phyloP scores from a whole-genome alignment of 2,329 filamentous ascomycete species.

The Cercospora sesami region DNA sequence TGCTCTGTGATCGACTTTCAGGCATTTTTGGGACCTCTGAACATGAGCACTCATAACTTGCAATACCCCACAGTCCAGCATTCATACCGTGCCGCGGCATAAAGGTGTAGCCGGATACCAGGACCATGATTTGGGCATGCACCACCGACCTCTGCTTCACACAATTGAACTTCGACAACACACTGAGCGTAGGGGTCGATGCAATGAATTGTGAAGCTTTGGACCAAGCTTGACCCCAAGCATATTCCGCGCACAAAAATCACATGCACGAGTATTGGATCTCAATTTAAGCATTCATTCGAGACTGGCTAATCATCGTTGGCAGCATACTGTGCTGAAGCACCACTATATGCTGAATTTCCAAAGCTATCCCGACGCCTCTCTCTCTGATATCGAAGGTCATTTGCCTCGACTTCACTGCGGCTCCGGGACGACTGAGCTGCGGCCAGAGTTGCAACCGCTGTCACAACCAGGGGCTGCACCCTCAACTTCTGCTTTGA shows the following conservation, averaged over 20 bases:
- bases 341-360: background rate
- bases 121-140: background rate
- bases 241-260: too few relatives aligned
- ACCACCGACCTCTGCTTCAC: background rate
- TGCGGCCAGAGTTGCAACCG: slow-evolving; percentile 1
- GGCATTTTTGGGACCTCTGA: background rate
- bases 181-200: background rate
- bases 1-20: background rate
- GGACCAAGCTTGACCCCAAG: background rate
- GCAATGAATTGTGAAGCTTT: background rate
- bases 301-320: background rate
- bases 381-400: background rate
- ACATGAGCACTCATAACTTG: background rate
- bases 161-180: background rate
- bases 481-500: background rate
- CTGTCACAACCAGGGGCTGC: background rate
- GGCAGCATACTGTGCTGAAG: background rate
- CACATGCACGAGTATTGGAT: background rate
- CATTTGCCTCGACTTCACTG: background rate
- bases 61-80: background rate
- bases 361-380: background rate
- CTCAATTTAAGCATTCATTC: background rate
- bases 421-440: slow-evolving; percentile 4
- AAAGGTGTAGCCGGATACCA: background rate
- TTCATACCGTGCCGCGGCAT: background rate